phyloP scores from a whole-genome alignment of 495 filamentous ascomycete genomes.

The Amorphotheca resinae region DNA sequence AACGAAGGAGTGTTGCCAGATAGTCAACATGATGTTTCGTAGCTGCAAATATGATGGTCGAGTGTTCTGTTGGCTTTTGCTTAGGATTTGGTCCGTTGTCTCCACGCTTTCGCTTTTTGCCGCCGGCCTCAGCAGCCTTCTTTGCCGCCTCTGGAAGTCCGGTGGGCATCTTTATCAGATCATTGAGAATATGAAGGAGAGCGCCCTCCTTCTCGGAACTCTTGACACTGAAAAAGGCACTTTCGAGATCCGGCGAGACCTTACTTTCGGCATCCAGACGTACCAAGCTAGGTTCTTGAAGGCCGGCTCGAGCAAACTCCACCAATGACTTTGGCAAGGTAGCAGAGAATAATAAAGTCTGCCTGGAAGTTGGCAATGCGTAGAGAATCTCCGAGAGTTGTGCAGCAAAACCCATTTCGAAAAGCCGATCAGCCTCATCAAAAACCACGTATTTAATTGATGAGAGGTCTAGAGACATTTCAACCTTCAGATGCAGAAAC shows the following conservation, averaged over 20 bases:
- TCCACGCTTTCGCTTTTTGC: slow-evolving; percentile 60
- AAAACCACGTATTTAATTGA: slow-evolving; percentile 89
- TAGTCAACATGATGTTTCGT: slow-evolving; percentile 99
- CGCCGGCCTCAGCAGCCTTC: slow-evolving; percentile 35
- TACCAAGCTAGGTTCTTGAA: slow-evolving; percentile 79
- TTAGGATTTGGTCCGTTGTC: slow-evolving; percentile 30
- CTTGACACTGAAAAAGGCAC: slow-evolving; percentile 87
- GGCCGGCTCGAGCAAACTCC: slow-evolving; percentile 86
- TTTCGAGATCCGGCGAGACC: slow-evolving; percentile 85
- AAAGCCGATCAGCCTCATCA: slow-evolving; percentile 90
- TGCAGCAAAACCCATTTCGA: slow-evolving; percentile 94
- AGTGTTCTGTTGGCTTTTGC: slow-evolving; percentile 59
- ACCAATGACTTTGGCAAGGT: slow-evolving; percentile 87
- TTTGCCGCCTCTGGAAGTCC: slow-evolving; percentile 48
- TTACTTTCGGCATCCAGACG: slow-evolving; percentile 90
- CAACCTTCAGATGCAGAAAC: slow-evolving; percentile 89
- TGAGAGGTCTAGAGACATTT: slow-evolving; percentile 80
- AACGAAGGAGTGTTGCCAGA: slow-evolving; percentile 54
- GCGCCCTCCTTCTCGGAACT: slow-evolving; percentile 87
- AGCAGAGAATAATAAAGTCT: slow-evolving; percentile 89
- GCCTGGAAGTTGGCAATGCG: slow-evolving; percentile 67
- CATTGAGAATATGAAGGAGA: slow-evolving; percentile 73
- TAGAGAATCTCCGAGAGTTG: slow-evolving; percentile 91
- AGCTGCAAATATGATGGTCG: slow-evolving; percentile 86
- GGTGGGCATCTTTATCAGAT: slow-evolving; percentile 86